Percentiles rank a stretch among this genome's conserved stretches.
phyloP scores from a whole-genome alignment of 306 rosid genomes.

The Senna siamea region DNA sequence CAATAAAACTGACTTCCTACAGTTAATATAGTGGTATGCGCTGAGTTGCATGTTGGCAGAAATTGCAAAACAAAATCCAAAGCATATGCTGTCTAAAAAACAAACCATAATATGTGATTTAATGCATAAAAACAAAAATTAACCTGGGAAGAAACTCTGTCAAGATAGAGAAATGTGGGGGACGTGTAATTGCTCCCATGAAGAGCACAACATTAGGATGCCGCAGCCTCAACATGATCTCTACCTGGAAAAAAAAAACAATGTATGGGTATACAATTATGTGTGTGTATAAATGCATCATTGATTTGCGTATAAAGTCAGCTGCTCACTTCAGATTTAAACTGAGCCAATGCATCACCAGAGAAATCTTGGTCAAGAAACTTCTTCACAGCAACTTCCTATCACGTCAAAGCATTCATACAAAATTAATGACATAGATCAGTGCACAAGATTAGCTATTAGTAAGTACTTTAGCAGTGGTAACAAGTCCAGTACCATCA shows the following conservation, averaged over 20 bases:
- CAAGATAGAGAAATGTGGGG: conserved; percentile 94
- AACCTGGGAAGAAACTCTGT: conserved; percentile 98
- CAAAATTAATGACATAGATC: conserved; percentile 31
- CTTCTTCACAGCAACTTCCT: conserved; percentile 99
- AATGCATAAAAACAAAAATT: conserved; percentile 32
- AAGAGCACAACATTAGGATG: conserved; percentile 99
- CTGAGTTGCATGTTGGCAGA: conserved; percentile 24
- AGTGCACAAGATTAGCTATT: conserved; percentile 21
- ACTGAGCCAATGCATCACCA: conserved; percentile 91
- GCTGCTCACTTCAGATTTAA: conserved; percentile 87
- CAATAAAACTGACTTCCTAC: conserved; percentile 26
- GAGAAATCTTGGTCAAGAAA: conserved; percentile 95
- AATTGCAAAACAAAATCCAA: conserved; percentile 12
- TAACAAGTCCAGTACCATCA: conserved; percentile 27
- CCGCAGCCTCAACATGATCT: conserved; percentile 95
- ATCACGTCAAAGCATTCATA: conserved; percentile 42
- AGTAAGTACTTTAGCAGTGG: conserved; percentile 20
- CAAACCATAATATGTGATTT: conserved; percentile 12
- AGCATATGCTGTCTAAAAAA: conserved; percentile 18
- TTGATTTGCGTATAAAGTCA: conserved; percentile 19
- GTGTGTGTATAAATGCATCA: conserved; percentile 20
- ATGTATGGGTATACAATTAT: conserved; percentile 31
- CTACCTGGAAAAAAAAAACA: conserved; percentile 65
- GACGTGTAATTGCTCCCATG: conserved; percentile 97
- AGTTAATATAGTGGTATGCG: conserved; percentile 21